phyloP scores from a whole-genome alignment of 2,329 filamentous ascomycete genomes.

The Neopestalotiopsis rosae region DNA sequence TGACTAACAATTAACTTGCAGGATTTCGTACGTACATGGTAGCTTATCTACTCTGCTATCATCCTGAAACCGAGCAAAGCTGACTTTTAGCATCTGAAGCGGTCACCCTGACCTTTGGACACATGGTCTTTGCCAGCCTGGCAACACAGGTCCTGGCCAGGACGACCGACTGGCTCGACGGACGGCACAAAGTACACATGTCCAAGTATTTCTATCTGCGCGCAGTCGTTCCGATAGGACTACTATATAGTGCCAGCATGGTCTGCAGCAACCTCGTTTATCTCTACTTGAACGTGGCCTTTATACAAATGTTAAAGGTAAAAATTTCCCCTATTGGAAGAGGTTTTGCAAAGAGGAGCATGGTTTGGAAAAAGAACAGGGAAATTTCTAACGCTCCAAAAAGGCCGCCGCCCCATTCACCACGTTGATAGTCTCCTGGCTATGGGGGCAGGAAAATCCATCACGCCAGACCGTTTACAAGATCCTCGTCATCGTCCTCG shows the following conservation, averaged over 20 bases:
- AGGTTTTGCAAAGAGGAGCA: no score
- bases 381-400: neutral
- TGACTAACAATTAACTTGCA: neutral
- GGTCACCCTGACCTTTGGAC: conserved; percentile 70
- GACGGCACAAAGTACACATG: conserved; percentile 65
- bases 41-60: no score
- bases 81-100: conserved; percentile 36
- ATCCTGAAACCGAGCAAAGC: neutral
- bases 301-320: conserved; percentile 73
- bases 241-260: conserved; percentile 70
- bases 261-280: conserved; percentile 72
- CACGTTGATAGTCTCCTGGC: conserved; percentile 70
- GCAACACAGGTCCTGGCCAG: conserved; percentile 71
- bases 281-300: conserved; percentile 69
- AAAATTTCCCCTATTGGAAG: neutral
- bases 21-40: conserved; percentile 13
- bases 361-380: neutral
- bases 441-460: conserved; percentile 56
- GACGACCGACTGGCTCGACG: conserved; percentile 67
- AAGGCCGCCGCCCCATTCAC: conserved; percentile 70
- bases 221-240: conserved; percentile 69
- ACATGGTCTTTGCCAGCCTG: conserved; percentile 68
- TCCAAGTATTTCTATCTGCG: conserved; percentile 64
- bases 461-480: conserved; percentile 51
- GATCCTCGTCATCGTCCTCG: conserved; percentile 56